Percentiles rank a stretch among this genome's conserved stretches.
phyloP scores from a whole-genome alignment of 352 stramenopile genomes.

The Pythium dissotocum region DNA sequence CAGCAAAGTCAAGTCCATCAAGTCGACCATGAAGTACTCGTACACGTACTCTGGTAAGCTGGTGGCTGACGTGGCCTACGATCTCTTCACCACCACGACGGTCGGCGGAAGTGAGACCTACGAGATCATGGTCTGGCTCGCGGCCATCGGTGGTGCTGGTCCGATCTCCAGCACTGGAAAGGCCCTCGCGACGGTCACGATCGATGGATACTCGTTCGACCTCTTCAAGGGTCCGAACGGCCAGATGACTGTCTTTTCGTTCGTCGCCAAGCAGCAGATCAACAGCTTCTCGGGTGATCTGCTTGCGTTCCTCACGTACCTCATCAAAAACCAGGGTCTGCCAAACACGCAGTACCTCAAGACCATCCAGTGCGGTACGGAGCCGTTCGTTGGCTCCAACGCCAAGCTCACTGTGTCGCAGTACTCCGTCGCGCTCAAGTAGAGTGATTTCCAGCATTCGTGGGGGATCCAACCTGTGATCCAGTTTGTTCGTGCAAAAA shows the following conservation, averaged over 20 bases:
- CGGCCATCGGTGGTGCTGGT: constrained; percentile 32
- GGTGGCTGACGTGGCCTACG: constrained; percentile 43
- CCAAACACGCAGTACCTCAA: constrained; percentile 31
- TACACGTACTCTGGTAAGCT: constrained; percentile 40
- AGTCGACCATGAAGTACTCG: constrained; percentile 37
- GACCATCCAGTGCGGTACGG: constrained; percentile 34
- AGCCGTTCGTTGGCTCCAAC: constrained; percentile 35
- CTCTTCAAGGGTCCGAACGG: constrained; percentile 40
- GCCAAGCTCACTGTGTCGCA: not conserved
- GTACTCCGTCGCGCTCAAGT: not conserved
- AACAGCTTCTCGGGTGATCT: constrained; percentile 25
- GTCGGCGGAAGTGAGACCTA: constrained; percentile 30
- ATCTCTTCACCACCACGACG: constrained; percentile 37
- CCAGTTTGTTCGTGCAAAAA: no score
- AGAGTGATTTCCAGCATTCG: not conserved
- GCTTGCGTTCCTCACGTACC: constrained; percentile 35
- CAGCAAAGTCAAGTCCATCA: constrained; percentile 35
- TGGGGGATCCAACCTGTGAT: no score
- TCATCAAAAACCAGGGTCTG: constrained; percentile 31
- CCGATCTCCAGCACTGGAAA: constrained; percentile 32
- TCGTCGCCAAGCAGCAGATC: constrained; percentile 30
- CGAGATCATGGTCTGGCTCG: constrained; percentile 47
- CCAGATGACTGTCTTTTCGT: constrained; percentile 40
- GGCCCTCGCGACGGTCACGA: constrained; percentile 28
- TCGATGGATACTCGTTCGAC: constrained; percentile 31